Conservation (phyloP, 495 filamentous ascomycete species). For the Talaromyces liani region DNA sequence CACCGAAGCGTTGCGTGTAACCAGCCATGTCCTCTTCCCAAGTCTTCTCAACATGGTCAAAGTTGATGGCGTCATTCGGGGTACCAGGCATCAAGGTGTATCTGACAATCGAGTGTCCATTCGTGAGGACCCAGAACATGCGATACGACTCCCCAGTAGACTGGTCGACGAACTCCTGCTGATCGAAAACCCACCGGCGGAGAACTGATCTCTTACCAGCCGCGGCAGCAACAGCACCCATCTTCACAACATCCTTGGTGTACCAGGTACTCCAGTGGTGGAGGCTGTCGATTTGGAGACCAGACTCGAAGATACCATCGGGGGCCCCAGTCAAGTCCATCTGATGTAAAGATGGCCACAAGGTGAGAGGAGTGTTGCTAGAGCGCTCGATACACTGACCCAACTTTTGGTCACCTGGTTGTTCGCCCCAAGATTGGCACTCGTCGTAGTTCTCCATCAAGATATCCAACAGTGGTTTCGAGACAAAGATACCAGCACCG, state of each 20-base stretch:
- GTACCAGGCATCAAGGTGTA: conserved; percentile 43
- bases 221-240: conserved; percentile 46
- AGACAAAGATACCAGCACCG: conserved; percentile 62
- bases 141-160: conserved; percentile 30
- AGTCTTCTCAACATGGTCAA: conserved; percentile 53
- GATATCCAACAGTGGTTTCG: conserved; percentile 47
- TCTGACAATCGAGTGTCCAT: conserved; percentile 54
- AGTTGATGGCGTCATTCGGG: conserved; percentile 40
- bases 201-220: conserved; percentile 55
- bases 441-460: conserved; percentile 45
- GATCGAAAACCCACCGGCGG: conserved; percentile 53
- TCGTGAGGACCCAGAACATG: conserved; percentile 50
- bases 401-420: conserved; percentile 54
- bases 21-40: conserved; percentile 45
- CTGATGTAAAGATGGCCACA: conserved; percentile 54
- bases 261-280: conserved; percentile 61
- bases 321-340: conserved; percentile 54
- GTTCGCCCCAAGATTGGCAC: conserved; percentile 45
- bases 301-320: conserved; percentile 57
- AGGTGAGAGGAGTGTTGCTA: conserved; percentile 46
- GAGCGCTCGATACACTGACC: conserved; percentile 54
- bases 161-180: conserved; percentile 38
- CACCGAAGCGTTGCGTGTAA: conserved; percentile 46
- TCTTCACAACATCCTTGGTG: conserved; percentile 47
- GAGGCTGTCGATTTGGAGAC: conserved; percentile 47